Conservation (phyloP, 371 early-diverging fungal species). For the Smittium culicis region DNA sequence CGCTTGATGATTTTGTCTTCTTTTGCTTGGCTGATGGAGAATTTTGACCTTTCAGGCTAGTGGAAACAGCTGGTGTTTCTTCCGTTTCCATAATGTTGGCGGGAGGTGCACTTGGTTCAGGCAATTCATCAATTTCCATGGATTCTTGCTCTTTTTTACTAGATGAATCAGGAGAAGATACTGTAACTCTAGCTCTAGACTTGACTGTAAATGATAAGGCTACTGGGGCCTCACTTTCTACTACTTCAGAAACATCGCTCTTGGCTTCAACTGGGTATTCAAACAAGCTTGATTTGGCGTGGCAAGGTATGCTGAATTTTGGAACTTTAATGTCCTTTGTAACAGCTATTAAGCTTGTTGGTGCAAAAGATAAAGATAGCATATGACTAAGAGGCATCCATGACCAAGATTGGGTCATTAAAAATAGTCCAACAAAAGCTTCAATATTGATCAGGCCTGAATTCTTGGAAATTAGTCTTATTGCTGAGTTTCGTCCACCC, state of each 20-base stretch:
- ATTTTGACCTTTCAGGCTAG: slow-evolving; percentile 4
- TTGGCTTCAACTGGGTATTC: slow-evolving; percentile 55
- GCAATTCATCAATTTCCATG: too few species aligned
- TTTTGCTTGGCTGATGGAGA: neutral
- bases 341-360: slow-evolving; percentile 89
- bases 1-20: slow-evolving; percentile 10
- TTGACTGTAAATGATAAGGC: slow-evolving; percentile 89
- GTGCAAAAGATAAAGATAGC: slow-evolving; percentile 80
- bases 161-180: slow-evolving; percentile 43
- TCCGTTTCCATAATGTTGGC: neutral
- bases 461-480: too few species aligned
- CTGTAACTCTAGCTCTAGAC: slow-evolving; percentile 71
- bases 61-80: slow-evolving; percentile 2
- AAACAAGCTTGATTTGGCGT: slow-evolving; percentile 75
- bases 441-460: too few species aligned
- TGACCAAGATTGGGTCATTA: too few species aligned
- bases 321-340: slow-evolving; percentile 77
- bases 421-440: too few species aligned
- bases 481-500: too few species aligned
- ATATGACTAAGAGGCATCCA: slow-evolving; percentile 98
- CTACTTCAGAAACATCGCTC: slow-evolving; percentile 17
- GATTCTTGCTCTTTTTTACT: slow-evolving; percentile 31
- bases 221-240: slow-evolving; percentile 61
- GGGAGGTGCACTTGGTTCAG: too few species aligned
- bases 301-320: slow-evolving; percentile 67